Evolutionary conservation across 257 asterid genomes (phyloP).

Genomic region (Ehretia macrophylla): DNA sequence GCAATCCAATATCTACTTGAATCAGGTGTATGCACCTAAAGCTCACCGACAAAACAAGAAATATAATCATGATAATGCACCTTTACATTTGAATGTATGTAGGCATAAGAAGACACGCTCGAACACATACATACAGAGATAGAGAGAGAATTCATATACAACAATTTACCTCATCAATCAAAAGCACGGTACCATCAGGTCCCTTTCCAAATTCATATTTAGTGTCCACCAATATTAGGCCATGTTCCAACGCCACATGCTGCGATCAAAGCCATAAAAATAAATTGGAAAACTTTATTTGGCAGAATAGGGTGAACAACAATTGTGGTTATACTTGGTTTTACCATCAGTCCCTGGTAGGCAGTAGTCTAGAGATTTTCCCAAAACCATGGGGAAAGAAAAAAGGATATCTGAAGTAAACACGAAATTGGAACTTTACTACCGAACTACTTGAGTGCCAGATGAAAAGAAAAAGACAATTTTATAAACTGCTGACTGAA

Average conservation of each 20-base stretch:
- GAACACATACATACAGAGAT: not conserved
- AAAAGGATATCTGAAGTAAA: not conserved
- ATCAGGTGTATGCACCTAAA: slow-evolving; percentile 94
- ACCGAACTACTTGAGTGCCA: no score
- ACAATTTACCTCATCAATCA: slow-evolving; percentile 74
- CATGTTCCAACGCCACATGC: slow-evolving; percentile 72
- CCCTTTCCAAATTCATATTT: slow-evolving; percentile 97
- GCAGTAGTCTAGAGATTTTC: no score
- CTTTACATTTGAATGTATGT: not conserved
- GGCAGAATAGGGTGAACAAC: not conserved
- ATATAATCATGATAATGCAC: not conserved
- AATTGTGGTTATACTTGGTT: no score
- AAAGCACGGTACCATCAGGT: slow-evolving; percentile 64
- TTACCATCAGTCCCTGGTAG: no score
- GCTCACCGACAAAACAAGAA: slow-evolving; percentile 1
- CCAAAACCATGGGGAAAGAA: not conserved
- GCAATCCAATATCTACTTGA: slow-evolving; percentile 96
- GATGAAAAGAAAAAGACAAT: no score
- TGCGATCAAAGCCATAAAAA: slow-evolving; percentile 22
- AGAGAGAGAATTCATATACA: not conserved
- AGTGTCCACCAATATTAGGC: slow-evolving; percentile 85
- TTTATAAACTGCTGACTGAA: no score
- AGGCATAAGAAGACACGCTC: not conserved
- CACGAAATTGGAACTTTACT: no score
- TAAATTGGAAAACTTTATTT: not conserved